Evolutionary conservation across 2,329 filamentous ascomycete genomes (phyloP).

Genomic region (Monilinia fructigena): DNA sequence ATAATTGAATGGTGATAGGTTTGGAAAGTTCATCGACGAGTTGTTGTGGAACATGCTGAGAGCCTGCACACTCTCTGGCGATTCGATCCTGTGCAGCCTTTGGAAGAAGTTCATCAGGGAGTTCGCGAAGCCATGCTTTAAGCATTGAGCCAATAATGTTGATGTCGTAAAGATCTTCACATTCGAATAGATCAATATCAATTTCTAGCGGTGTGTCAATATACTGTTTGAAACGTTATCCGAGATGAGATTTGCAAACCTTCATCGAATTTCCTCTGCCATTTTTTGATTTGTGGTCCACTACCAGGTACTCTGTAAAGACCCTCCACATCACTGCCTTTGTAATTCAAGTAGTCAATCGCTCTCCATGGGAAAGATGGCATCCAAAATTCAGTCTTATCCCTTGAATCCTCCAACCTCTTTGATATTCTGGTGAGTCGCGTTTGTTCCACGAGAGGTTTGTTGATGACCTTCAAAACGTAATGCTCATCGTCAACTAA

Average conservation of each 20-base stretch:
- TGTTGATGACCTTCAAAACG: conserved; percentile 78
- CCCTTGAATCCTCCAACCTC: conserved; percentile 78
- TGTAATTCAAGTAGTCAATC: conserved; percentile 95
- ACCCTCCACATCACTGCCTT: conserved; percentile 89
- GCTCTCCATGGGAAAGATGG: conserved; percentile 91
- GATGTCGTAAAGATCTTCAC: conserved; percentile 87
- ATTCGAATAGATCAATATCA: conserved; percentile 87
- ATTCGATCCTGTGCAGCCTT: conserved; percentile 79
- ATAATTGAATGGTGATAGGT: conserved; percentile 94
- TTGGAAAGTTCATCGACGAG: conserved; percentile 90
- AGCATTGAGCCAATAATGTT: conserved; percentile 96
- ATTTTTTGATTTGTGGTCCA: conserved; percentile 86
- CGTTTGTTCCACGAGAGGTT: conserved; percentile 83
- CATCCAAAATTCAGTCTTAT: conserved; percentile 99
- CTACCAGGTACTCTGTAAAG: conserved; percentile 91
- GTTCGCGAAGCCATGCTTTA: conserved; percentile 90
- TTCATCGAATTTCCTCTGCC: conserved; percentile 87
- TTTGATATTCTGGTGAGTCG: conserved; percentile 90
- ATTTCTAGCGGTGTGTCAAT: conserved; percentile 54
- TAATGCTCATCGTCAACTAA: conserved; percentile 80
- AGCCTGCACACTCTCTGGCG: conserved; percentile 73
- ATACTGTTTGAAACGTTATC: neutral
- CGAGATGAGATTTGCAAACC: conserved; percentile 48
- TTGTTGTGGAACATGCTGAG: conserved; percentile 77
- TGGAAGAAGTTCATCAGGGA: conserved; percentile 93